Percentiles rank a stretch among this genome's conserved stretches.
These are phyloP conservation scores for Pseudozyma sp. DNA, from an alignment of 1,284 basidiomycete species.

Conservation along the genomic window DNA sequence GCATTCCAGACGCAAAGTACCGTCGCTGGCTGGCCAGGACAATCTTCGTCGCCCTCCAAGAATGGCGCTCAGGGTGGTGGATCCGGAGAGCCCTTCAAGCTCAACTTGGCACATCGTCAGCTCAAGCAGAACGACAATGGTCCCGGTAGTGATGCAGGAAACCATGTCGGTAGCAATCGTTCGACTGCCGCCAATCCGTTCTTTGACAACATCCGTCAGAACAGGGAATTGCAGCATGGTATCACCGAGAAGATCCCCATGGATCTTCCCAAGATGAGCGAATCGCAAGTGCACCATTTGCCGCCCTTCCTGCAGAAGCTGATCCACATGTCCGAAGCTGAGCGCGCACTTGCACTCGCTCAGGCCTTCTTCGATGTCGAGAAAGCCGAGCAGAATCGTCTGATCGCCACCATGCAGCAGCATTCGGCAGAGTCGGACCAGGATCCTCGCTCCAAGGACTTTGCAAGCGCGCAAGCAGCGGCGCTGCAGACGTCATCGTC, in stretches of 20 bases:
- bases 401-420: conserved; percentile 92
- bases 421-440: conserved; percentile 74
- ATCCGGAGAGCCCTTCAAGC: conserved; percentile 10
- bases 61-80: conserved; percentile 7
- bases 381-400: conserved; percentile 85
- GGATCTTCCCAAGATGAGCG: conserved; percentile 48
- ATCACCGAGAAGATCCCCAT: conserved; percentile 70
- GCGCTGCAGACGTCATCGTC: conserved; percentile 30
- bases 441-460: conserved; percentile 47
- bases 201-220: conserved; percentile 93
- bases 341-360: conserved; percentile 82
- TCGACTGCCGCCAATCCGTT: conserved; percentile 68
- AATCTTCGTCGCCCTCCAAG: conserved; percentile 24
- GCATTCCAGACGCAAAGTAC: conserved; percentile 60
- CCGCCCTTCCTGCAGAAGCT: conserved; percentile 85
- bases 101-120: conserved; percentile 27
- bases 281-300: conserved; percentile 71
- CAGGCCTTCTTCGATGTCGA: conserved; percentile 92
- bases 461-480: conserved; percentile 29
- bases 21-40: conserved; percentile 44
- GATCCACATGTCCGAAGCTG: conserved; percentile 72
- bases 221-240: conserved; percentile 86
- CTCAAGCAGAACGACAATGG: conserved; percentile 10
- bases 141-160: neutral
- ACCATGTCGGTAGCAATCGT: conserved; percentile 11